Percentiles rank a stretch among this genome's conserved stretches.
phyloP scores from a whole-genome alignment of 2,329 filamentous ascomycete species.

The Neonectria ditissima region DNA sequence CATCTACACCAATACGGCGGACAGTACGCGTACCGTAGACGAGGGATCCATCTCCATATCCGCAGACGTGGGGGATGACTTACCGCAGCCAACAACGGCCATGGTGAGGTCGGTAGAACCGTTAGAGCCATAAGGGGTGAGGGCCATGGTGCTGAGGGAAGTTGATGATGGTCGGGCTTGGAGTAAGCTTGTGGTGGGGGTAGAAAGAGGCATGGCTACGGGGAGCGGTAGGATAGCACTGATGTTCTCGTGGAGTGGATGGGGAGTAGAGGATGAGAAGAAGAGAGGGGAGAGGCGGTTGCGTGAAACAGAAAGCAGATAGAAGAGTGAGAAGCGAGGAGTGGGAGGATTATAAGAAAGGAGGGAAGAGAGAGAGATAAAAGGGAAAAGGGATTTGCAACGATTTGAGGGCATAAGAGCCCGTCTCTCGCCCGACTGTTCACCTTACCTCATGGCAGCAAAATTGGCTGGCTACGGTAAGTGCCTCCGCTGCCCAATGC shows the following conservation, averaged over 20 bases:
- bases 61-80: conserved; percentile 46
- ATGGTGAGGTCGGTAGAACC: conserved; percentile 70
- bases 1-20: conserved; percentile 28
- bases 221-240: background rate
- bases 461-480: conserved; percentile 39
- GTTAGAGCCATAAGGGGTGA: conserved; percentile 51
- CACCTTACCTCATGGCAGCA: conserved; percentile 33
- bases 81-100: conserved; percentile 85
- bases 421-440: conserved; percentile 24
- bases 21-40: conserved; percentile 20
- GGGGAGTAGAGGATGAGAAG: background rate
- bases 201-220: conserved; percentile 14
- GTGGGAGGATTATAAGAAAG: conserved; percentile 15
- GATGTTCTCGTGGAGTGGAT: conserved; percentile 1
- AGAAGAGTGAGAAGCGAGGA: conserved; percentile 7
- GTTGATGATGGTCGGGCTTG: conserved; percentile 15
- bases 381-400: conserved; percentile 31
- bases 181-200: conserved; percentile 19
- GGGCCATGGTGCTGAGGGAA: conserved; percentile 45
- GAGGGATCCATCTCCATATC: conserved; percentile 20
- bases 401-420: conserved; percentile 26
- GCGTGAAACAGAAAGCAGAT: conserved; percentile 12
- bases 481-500: conserved; percentile 48
- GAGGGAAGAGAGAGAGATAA: conserved; percentile 6
- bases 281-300: conserved; percentile 5